Base-by-base conservation (phyloP, 225 moss, liverwort and hornwort species). In the Takakia lepidozioides region DNA sequence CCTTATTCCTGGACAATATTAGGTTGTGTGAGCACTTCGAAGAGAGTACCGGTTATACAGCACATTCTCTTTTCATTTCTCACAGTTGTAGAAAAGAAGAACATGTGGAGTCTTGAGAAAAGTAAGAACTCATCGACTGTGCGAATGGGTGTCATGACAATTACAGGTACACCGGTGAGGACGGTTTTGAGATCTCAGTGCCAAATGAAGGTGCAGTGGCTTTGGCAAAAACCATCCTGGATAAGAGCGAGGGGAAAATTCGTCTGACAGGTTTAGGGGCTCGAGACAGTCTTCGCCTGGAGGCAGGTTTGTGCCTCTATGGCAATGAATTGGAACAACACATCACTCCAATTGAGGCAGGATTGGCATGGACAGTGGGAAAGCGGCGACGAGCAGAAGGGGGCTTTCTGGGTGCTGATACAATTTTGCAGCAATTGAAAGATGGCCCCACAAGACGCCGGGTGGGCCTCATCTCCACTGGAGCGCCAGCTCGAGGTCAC, bases 181-280 rank as follows among this genome's bases (percentile, higher is more conserved):
- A 98, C 30, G 98, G 98, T 3, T 98, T 98, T 32, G 98, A 98
- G 57, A 98, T 98, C 53, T 98, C 98, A 0, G 87, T 81, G 4
- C 83, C 78, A 2, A 57, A 87, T n/a, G 98, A 91, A 69, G 22
- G 78, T 52, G 91, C 85, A 5, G 53, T 91, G 20, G 91, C 77
- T 36, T 65, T 98, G 9, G 59, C 81, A 5, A 85, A 70, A 66
- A 78, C 76, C 14, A 81, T 98, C 18, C 29, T 98, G 49, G 82
- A 78, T 38, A 76, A 76, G 43, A 77, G 79, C 6, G 77, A 81
- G 41, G 87, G 83, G 0, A 69, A 63, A 4, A 68, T 98, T n/a
- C 91, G 98, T 10, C 9, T 98, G 66, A 87, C 87, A 51, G 98
- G 98, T 24, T 49, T 98, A 23, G 98, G 98, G 43, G 85, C 98